Percentiles rank a stretch among this genome's conserved stretches.
phyloP scores from a whole-genome alignment of 2,329 filamentous ascomycete genomes.

The Aspergillus uvarum region DNA sequence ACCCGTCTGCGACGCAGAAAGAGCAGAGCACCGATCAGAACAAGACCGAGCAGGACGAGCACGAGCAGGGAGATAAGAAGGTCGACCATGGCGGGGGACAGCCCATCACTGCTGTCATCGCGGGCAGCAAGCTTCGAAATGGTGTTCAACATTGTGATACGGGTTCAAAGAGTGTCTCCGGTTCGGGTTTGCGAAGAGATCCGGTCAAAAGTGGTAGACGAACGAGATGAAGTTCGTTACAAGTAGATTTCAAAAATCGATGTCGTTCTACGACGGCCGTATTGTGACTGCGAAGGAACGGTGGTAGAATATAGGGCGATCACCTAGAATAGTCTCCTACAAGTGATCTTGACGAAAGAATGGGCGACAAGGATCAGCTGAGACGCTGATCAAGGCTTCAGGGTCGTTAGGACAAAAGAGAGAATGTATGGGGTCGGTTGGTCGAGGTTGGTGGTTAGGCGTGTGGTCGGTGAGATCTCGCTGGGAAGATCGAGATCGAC shows the following conservation, averaged over 20 bases:
- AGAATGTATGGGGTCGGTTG: constrained; percentile 22
- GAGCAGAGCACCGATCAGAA: constrained; percentile 67
- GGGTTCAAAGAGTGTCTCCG: constrained; percentile 1
- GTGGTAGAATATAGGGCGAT: background rate
- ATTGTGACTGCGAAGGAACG: constrained; percentile 1
- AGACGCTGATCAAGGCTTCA: constrained; percentile 4
- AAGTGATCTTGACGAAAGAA: constrained; percentile 3
- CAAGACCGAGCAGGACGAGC: constrained; percentile 70
- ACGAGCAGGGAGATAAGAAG: constrained; percentile 77
- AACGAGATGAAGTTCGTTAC: constrained; percentile 5
- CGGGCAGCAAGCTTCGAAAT: constrained; percentile 53
- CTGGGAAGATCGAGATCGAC: constrained; percentile 18
- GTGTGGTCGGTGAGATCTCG: constrained; percentile 18
- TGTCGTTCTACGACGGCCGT: constrained; percentile 7
- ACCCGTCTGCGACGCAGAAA: constrained; percentile 69
- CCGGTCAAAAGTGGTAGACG: constrained; percentile 3
- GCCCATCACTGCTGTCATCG: constrained; percentile 47
- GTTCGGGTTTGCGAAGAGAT: background rate
- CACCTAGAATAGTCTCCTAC: constrained; percentile 15
- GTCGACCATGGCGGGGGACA: constrained; percentile 66
- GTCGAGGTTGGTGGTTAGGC: constrained; percentile 12
- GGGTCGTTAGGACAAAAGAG: constrained; percentile 15
- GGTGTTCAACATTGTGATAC: constrained; percentile 31
- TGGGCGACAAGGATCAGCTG: background rate
- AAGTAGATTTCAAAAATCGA: constrained; percentile 15